Base-by-base conservation (phyloP, 1,284 basidiomycete species). In the Puccinia triticina region DNA sequence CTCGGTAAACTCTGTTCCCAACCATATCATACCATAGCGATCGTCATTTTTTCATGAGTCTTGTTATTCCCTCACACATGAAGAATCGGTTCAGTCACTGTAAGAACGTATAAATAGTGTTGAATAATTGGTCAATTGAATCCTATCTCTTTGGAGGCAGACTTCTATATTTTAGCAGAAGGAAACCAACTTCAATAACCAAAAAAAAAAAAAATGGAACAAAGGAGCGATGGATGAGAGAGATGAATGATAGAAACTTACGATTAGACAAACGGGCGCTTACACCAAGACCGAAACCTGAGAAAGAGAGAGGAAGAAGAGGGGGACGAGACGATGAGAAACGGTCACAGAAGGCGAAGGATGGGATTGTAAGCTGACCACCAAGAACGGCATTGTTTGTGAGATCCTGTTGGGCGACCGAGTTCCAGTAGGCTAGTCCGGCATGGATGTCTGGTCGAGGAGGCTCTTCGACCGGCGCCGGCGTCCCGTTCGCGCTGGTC, bases 1-100 rank as follows among this genome's bases (percentile, higher is more conserved):
- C 94, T 91, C 0, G 95, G 95, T 11, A 96, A 90, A 61, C 93
- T 90, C 93, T 95, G 83, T 14, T 11, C 43, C 57, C 43, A 1
- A 61, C n/a, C 55, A 76, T 61, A 5, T 66, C 34, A 32, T 32
- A 18, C 5, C 34, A 10, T 61, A 23, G 12, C 14, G 50, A 23
- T 12, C 23, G 50, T 14, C 23, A 23, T 53, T 23, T 14, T 12
- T 53, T 71, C 14, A 69, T 29, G 21, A 37, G 12, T 50, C n/a
- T n/a, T n/a, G n/a, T n/a, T n/a, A n/a, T n/a, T n/a, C n/a, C n/a
- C n/a, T n/a, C n/a, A n/a, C n/a, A n/a, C n/a, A n/a, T n/a, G n/a
- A n/a, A n/a, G n/a, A n/a, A n/a, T 50, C 71, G 11, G n/a, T 50
- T 29, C 71, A 61, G 37, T 46, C 43, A 7, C 26, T 67, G 26